Evolutionary conservation across 805 yeast species (phyloP).

Genomic region (baker's yeast (Saccharomyces cerevisiae)): DNA sequence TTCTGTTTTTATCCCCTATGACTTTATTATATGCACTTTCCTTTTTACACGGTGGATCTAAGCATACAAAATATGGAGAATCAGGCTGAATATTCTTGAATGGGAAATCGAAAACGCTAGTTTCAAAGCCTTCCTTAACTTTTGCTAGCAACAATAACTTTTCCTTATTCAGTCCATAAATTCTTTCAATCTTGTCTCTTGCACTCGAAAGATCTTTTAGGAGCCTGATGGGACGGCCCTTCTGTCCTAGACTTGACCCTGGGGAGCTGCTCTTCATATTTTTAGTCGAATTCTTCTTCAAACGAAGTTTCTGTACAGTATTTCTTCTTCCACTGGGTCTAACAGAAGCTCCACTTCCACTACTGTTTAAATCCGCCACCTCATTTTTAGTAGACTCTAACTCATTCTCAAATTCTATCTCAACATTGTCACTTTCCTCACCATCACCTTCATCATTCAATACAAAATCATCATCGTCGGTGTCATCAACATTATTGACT

Average conservation of each 20-base stretch:
- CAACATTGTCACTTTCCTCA: conserved; percentile 13
- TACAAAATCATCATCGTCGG: conserved; percentile 2
- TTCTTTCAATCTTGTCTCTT: conserved; percentile 35
- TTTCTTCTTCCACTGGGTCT: conserved; percentile 1
- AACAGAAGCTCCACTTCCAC: background rate
- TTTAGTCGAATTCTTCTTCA: background rate
- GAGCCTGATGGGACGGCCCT: conserved; percentile 20
- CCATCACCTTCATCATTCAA: conserved; percentile 4
- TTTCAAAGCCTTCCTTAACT: conserved; percentile 45
- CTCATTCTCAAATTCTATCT: conserved; percentile 7
- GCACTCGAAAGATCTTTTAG: conserved; percentile 32
- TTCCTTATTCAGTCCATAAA: conserved; percentile 44
- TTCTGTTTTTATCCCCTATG: conserved; percentile 2
- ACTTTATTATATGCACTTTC: conserved; percentile 1
- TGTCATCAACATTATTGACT: background rate
- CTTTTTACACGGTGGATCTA: conserved; percentile 10
- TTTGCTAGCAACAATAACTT: conserved; percentile 37
- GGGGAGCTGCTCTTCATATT: conserved; percentile 5
- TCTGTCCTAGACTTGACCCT: conserved; percentile 14
- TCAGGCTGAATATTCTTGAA: conserved; percentile 22
- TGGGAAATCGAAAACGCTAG: conserved; percentile 37
- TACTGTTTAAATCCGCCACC: background rate
- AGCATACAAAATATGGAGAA: conserved; percentile 19
- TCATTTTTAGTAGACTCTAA: conserved; percentile 3
- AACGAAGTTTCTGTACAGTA: conserved; percentile 1